These are phyloP conservation scores for Neurospora pannonica DNA, from an alignment of 495 filamentous ascomycete species.

Conservation along the genomic window DNA sequence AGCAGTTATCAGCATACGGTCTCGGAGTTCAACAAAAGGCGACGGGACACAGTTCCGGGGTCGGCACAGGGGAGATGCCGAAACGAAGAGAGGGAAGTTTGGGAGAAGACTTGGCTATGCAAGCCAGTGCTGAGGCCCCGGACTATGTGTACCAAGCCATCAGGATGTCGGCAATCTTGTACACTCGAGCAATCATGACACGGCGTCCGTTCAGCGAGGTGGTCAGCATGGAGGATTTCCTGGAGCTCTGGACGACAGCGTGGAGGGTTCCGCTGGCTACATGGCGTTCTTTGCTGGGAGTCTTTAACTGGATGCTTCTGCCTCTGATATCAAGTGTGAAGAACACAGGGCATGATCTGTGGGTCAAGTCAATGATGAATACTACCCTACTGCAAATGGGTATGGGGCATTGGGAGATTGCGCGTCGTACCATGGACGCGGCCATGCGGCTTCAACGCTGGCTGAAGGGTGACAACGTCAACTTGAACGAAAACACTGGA, in stretches of 20 bases:
- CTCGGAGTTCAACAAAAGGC: not conserved
- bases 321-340: constrained; percentile 12
- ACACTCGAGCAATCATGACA: constrained; percentile 22
- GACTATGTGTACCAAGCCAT: constrained; percentile 28
- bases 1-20: not conserved
- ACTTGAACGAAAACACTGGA: not conserved
- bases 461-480: constrained; percentile 9
- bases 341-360: constrained; percentile 17
- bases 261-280: constrained; percentile 25
- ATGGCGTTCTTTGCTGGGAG: constrained; percentile 25
- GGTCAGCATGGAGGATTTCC: constrained; percentile 14
- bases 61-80: not conserved
- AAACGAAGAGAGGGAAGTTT: not conserved
- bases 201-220: constrained; percentile 19
- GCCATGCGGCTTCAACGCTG: constrained; percentile 20
- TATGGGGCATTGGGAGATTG: constrained; percentile 30
- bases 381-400: constrained; percentile 24
- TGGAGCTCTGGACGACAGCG: constrained; percentile 25
- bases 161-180: constrained; percentile 23
- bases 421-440: constrained; percentile 13
- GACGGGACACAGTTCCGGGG: not conserved
- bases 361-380: constrained; percentile 24
- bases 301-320: constrained; percentile 25
- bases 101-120: not conserved
- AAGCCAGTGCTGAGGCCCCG: not conserved